These are phyloP conservation scores for Trichoderma erinaceum DNA, from an alignment of 495 filamentous ascomycete species.

Conservation along the genomic window DNA sequence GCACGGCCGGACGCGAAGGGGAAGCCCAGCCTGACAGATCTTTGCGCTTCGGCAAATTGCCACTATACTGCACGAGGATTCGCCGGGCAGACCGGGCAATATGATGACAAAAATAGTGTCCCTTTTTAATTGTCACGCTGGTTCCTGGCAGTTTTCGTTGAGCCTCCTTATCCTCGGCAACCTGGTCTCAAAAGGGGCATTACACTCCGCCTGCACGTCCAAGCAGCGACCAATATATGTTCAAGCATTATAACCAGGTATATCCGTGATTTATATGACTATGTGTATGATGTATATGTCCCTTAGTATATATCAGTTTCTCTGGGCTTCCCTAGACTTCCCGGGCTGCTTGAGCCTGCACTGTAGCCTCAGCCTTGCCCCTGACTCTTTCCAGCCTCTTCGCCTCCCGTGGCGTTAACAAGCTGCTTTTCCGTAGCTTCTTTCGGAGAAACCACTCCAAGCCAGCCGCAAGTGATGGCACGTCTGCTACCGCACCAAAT, in stretches of 20 bases:
- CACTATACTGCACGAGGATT: neutral
- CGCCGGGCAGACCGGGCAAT: neutral
- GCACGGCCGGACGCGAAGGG: neutral
- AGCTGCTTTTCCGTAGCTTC: conserved; percentile 58
- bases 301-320: too few species aligned
- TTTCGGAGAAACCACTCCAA: conserved; percentile 74
- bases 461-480: conserved; percentile 58
- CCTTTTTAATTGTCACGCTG: neutral
- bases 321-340: conserved; percentile 16
- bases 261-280: neutral
- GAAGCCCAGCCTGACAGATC: neutral
- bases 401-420: neutral
- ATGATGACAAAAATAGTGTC: neutral
- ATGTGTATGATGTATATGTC: neutral
- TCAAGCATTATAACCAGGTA: neutral
- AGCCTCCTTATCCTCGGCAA: neutral
- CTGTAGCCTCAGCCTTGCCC: conserved; percentile 53
- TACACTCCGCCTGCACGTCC: neutral
- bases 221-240: neutral
- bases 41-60: neutral
- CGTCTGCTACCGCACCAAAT: conserved; percentile 55
- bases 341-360: conserved; percentile 59
- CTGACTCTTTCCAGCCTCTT: conserved; percentile 55
- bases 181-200: neutral
- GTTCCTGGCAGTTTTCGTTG: neutral